phyloP scores from a whole-genome alignment of 208 protist genomes.

The Entamoeba nuttalli region DNA sequence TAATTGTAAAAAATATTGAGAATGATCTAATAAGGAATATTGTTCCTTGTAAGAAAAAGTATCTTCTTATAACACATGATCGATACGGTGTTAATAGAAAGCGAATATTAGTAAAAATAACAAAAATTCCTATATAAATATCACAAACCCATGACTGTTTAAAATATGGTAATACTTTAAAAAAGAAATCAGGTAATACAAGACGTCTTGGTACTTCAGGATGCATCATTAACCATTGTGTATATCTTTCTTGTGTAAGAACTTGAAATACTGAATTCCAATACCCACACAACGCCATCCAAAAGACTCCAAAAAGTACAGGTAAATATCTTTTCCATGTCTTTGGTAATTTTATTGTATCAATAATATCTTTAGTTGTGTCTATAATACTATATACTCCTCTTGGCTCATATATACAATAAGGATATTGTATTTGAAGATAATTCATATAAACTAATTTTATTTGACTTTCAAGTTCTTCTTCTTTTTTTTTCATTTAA shows the following conservation, averaged over 20 bases:
- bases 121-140: neutral
- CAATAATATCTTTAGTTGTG: no score
- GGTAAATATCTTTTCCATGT: neutral
- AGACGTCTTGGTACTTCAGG: neutral
- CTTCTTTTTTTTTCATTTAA: no score
- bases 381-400: no score
- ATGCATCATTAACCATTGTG: neutral
- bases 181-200: neutral
- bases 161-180: neutral
- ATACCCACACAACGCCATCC: neutral
- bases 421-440: no score
- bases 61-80: neutral
- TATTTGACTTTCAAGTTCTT: no score
- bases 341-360: no score
- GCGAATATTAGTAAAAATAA: neutral
- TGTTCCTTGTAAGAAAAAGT: neutral
- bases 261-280: neutral
- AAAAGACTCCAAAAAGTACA: neutral
- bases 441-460: no score
- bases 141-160: neutral
- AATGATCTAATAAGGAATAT: neutral
- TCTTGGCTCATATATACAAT: no score
- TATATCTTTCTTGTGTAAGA: neutral
- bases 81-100: neutral
- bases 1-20: neutral